Percentiles rank a stretch among this genome's conserved stretches.
Conservation (phyloP, 495 filamentous ascomycete genomes). For the Xylaria curta region DNA sequence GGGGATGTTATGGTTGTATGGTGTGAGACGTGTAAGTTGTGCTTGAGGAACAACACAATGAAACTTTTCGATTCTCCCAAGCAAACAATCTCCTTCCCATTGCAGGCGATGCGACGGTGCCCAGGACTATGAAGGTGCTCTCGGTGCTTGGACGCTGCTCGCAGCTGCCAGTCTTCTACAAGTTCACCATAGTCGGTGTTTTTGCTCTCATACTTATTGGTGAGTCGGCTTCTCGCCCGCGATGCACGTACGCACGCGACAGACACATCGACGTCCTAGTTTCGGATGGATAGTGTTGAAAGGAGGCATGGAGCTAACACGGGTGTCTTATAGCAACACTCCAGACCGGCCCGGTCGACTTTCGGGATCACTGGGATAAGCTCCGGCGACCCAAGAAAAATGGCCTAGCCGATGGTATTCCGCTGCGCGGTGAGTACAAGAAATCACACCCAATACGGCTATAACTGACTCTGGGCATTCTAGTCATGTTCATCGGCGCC, state of each 20-base stretch:
- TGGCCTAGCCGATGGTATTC: slow-evolving; percentile 39
- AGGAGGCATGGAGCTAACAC: neutral
- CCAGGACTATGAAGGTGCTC: slow-evolving; percentile 25
- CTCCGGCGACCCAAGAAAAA: slow-evolving; percentile 21
- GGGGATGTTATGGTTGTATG: neutral
- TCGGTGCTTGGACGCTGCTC: slow-evolving; percentile 27
- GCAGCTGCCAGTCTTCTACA: slow-evolving; percentile 26
- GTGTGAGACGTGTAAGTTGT: neutral
- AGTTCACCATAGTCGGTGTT: slow-evolving; percentile 23
- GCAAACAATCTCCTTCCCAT: slow-evolving; percentile 1
- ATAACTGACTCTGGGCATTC: neutral
- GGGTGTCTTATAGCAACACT: slow-evolving; percentile 14
- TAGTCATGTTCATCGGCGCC: slow-evolving; percentile 61
- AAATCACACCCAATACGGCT: neutral
- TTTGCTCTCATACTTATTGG: slow-evolving; percentile 20
- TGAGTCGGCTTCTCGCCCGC: slow-evolving; percentile 1
- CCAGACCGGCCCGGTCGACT: slow-evolving; percentile 28
- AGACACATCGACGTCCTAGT: neutral
- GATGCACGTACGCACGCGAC: slow-evolving; percentile 11
- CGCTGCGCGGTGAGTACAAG: slow-evolving; percentile 40
- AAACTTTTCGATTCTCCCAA: neutral
- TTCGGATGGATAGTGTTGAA: neutral
- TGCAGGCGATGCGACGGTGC: slow-evolving; percentile 21
- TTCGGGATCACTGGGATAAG: slow-evolving; percentile 27
- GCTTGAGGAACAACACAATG: slow-evolving; percentile 4